Percentiles rank a stretch among this genome's conserved stretches.
These are phyloP conservation scores for Akebia trifoliata DNA, from an alignment of 164 flowering plant genomes.

Conservation along the genomic window DNA sequence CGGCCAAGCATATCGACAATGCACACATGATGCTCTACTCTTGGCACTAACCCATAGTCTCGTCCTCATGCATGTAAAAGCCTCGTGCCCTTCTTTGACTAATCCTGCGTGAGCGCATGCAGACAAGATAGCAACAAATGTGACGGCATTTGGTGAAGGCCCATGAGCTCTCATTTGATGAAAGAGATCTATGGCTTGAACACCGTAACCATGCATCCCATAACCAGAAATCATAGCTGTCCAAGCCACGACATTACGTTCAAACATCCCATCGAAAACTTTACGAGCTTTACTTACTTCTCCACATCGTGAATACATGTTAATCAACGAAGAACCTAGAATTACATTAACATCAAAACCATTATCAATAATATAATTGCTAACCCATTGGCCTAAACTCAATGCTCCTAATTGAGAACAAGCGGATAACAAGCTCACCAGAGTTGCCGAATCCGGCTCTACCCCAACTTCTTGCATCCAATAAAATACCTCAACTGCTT, in stretches of 20 bases:
- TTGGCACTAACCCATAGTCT: constrained; percentile 41
- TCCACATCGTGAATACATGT: constrained; percentile 71
- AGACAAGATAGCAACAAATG: constrained; percentile 57
- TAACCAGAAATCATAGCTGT: constrained; percentile 80
- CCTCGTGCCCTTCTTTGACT: constrained; percentile 43
- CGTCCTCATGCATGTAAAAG: constrained; percentile 36
- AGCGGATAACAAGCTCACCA: constrained; percentile 56
- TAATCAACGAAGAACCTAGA: constrained; percentile 57
- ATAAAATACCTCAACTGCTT: constrained; percentile 46
- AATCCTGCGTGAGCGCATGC: constrained; percentile 79
- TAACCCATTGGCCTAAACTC: constrained; percentile 51
- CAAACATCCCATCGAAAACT: constrained; percentile 51
- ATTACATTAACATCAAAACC: constrained; percentile 38
- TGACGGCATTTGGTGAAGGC: constrained; percentile 50
- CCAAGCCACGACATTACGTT: constrained; percentile 62
- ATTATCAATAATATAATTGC: constrained; percentile 31
- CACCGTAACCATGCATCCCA: constrained; percentile 66
- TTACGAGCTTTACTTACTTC: constrained; percentile 45
- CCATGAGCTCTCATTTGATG: constrained; percentile 39
- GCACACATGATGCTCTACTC: constrained; percentile 69
- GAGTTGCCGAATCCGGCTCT: constrained; percentile 52
- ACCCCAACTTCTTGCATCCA: constrained; percentile 37
- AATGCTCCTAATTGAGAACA: constrained; percentile 65
- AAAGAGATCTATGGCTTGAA: constrained; percentile 47
- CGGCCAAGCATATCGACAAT: constrained; percentile 78